Conservation (phyloP, 2,329 filamentous ascomycete genomes). For the Cryphonectria japonica region DNA sequence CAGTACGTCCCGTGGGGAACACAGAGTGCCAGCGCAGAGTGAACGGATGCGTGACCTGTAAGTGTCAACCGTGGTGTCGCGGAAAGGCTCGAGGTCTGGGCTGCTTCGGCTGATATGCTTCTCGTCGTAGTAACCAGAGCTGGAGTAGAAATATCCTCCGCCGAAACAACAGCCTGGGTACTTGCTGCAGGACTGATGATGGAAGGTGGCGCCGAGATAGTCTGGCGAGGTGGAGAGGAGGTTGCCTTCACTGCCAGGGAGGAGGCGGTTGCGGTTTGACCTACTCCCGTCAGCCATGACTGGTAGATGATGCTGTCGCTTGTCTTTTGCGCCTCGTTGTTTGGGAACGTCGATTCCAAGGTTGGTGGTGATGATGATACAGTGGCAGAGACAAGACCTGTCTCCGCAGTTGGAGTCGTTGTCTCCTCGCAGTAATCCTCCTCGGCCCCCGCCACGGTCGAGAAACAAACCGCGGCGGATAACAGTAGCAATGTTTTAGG, state of each 20-base stretch:
- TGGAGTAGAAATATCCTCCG: not conserved
- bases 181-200: not conserved
- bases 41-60: not conserved
- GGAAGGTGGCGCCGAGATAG: too few species aligned
- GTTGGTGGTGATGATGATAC: not conserved
- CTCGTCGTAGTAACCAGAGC: not conserved
- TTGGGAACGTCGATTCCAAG: not conserved
- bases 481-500: not conserved
- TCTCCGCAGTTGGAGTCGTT: not conserved
- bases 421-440: constrained; percentile 6
- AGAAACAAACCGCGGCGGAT: not conserved
- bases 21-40: constrained; percentile 4
- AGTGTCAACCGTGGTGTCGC: not conserved
- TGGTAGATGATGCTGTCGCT: constrained; percentile 5
- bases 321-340: not conserved
- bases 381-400: not conserved
- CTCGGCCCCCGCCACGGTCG: not conserved
- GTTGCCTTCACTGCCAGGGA: not conserved
- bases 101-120: not conserved
- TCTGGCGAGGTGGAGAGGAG: not conserved
- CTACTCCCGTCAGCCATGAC: not conserved
- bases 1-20: not conserved
- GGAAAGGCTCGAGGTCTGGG: not conserved
- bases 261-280: not conserved
- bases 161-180: not conserved